Evolutionary conservation across 2,329 filamentous ascomycete genomes (phyloP), one percentile per base, ranked within the genome.

Genomic region (Venturia nashicola): DNA sequence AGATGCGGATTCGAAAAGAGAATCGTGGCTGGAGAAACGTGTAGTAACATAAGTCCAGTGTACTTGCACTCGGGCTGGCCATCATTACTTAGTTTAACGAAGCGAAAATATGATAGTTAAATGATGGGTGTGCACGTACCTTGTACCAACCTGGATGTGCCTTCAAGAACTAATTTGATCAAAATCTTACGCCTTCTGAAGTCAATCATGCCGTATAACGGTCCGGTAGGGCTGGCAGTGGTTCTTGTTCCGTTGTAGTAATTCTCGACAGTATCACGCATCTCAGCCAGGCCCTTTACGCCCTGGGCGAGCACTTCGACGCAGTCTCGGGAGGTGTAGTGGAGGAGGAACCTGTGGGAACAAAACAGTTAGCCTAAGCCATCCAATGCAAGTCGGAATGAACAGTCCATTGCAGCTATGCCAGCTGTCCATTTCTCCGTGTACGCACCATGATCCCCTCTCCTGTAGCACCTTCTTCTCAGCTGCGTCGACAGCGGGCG

Each of bases 151-250:
- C 94, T 85, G 67, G 94, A 97, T 68, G 92, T 93, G 65, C 87
- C 90, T 66, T 96, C 90, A 0, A 93, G 94, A 67, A 96, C 83
- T 74, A 94, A 96, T 78, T 94, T 97, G 74, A 99, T 83, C 66
- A 99, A 78, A 60, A 97, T 89, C 76, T 91, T 97, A 72, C 91
- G 86, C 72, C 92, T 86, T 64, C 93, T 83, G 75, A 97, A 97
- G 70, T 90, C 86, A 69, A 99, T 78, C 73, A 97, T 91, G 62
- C 94, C 94, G 72, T 95, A 99, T 59, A 99, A 79, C 27, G 94
- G 94, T 68, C 97, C 92, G 64, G 18, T 39, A 16, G 36, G 39
- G 12, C 39, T 7, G n/a, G 42, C 27, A 34, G 61, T 36, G 9
- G 59, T 34, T 48, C 44, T 51, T 12, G 51, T 59, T 44, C 51